phyloP scores from a whole-genome alignment of 1,284 basidiomycete genomes.

The Leccinum pallidistipes region DNA sequence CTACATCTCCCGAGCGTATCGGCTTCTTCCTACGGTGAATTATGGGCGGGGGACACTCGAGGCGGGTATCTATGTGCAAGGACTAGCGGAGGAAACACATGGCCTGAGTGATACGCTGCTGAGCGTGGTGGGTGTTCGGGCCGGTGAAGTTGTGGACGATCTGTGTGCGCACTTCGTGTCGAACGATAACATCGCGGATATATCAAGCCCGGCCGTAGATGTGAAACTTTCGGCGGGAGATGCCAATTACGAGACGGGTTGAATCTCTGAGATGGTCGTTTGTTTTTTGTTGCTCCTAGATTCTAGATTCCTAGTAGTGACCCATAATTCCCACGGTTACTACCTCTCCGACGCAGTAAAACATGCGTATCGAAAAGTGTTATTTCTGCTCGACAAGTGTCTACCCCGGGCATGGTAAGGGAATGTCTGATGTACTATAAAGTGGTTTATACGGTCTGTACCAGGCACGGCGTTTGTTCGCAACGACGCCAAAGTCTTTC shows the following conservation, averaged over 20 bases:
- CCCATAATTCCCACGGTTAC: slow-evolving; percentile 25
- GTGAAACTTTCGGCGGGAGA: not conserved
- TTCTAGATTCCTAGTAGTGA: too few relatives aligned
- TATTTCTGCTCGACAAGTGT: slow-evolving; percentile 93
- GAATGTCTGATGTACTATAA: not conserved
- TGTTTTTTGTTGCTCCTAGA: not conserved
- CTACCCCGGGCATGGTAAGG: slow-evolving; percentile 89
- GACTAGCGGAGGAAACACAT: slow-evolving; percentile 56
- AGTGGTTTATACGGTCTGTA: not conserved
- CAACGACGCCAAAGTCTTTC: slow-evolving; percentile 95
- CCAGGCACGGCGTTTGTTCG: slow-evolving; percentile 90
- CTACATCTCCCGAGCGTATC: slow-evolving; percentile 48
- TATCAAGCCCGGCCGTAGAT: slow-evolving; percentile 5
- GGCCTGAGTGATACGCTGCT: slow-evolving; percentile 58
- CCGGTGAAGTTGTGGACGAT: slow-evolving; percentile 51
- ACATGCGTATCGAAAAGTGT: slow-evolving; percentile 87
- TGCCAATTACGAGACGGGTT: not conserved
- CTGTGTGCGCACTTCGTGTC: slow-evolving; percentile 23
- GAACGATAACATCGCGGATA: not conserved
- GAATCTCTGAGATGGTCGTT: not conserved
- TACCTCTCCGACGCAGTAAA: not conserved
- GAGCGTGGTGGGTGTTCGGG: slow-evolving; percentile 50
- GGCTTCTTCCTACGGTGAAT: slow-evolving; percentile 37
- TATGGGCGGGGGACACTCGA: slow-evolving; percentile 24
- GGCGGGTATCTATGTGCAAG: slow-evolving; percentile 55